phyloP scores from a whole-genome alignment of 2,329 filamentous ascomycete species.

The Seiridium unicorne region DNA sequence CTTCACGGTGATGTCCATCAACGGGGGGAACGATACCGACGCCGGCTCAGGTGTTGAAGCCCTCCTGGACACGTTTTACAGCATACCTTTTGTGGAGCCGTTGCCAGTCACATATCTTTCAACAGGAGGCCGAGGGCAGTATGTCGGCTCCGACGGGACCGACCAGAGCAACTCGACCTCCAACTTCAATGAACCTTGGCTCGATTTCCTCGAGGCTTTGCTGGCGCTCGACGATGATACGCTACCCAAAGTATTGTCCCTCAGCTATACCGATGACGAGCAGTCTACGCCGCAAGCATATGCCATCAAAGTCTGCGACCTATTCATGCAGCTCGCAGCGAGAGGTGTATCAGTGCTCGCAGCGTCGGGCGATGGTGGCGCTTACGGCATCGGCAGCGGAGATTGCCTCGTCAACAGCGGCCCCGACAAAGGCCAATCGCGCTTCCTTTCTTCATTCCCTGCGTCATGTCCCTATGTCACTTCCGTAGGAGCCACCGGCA shows the following conservation, averaged over 20 bases:
- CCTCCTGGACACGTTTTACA: not conserved
- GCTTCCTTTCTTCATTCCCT: not conserved
- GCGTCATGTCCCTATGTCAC: conserved; percentile 36
- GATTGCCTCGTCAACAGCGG: conserved; percentile 33
- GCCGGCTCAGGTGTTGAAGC: not conserved
- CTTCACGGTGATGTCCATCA: not conserved
- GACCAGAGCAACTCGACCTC: not conserved
- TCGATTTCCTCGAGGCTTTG: conserved; percentile 60
- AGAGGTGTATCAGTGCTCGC: conserved; percentile 63
- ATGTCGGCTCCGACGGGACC: not conserved
- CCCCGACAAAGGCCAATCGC: not conserved
- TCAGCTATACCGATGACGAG: conserved; percentile 67
- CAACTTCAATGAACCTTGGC: conserved; percentile 59
- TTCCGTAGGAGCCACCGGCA: conserved; percentile 20
- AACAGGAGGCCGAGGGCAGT: not conserved
- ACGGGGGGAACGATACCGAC: not conserved
- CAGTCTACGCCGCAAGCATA: conserved; percentile 59
- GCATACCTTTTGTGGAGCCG: not conserved
- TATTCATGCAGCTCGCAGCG: conserved; percentile 63
- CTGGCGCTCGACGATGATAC: conserved; percentile 47
- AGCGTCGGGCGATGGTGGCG: conserved; percentile 54
- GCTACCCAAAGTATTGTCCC: conserved; percentile 60
- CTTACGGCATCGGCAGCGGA: not conserved
- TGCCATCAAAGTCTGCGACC: conserved; percentile 54
- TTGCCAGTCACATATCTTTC: conserved; percentile 1